Evolutionary conservation across 306 rosid genomes (phyloP).

Genomic region (Ochetophila trinervis): DNA sequence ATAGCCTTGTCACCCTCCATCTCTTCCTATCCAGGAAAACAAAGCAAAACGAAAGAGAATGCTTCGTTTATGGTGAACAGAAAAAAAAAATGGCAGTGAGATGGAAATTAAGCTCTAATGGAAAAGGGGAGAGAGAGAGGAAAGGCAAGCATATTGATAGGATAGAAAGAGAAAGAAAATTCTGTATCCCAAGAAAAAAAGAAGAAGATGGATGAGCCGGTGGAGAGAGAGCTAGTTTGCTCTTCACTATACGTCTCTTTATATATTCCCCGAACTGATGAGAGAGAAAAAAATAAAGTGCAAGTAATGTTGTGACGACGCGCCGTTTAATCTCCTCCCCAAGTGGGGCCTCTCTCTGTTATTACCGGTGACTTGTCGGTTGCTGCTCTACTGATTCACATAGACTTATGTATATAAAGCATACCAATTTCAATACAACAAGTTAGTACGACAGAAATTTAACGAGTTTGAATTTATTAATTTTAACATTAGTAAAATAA

Average conservation of each 20-base stretch:
- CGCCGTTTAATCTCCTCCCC: conserved; percentile 24
- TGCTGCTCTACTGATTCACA: conserved; percentile 10
- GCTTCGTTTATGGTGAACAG: background rate
- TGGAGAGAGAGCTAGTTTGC: background rate
- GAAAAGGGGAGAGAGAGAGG: background rate
- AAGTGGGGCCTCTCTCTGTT: conserved; percentile 12
- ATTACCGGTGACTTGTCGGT: conserved; percentile 27
- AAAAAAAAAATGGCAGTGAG: background rate
- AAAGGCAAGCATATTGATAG: conserved; percentile 11
- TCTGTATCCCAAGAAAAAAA: conserved; percentile 39
- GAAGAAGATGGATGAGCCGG: background rate
- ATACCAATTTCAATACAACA: too few relatives aligned
- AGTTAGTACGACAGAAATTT: too few relatives aligned
- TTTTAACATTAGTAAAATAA: too few relatives aligned
- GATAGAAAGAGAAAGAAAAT: conserved; percentile 40
- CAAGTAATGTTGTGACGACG: conserved; percentile 12
- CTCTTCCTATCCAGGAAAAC: background rate
- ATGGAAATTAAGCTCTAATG: background rate
- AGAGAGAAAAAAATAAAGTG: background rate
- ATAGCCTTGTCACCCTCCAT: conserved; percentile 49
- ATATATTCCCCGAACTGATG: conserved; percentile 16
- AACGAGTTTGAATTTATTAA: too few relatives aligned
- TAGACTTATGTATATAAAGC: too few relatives aligned
- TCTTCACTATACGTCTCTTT: conserved; percentile 4
- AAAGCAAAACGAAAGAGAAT: background rate